These are phyloP conservation scores for Cyberlindnera bimundalis DNA, from an alignment of 805 yeast species.

Conservation along the genomic window DNA sequence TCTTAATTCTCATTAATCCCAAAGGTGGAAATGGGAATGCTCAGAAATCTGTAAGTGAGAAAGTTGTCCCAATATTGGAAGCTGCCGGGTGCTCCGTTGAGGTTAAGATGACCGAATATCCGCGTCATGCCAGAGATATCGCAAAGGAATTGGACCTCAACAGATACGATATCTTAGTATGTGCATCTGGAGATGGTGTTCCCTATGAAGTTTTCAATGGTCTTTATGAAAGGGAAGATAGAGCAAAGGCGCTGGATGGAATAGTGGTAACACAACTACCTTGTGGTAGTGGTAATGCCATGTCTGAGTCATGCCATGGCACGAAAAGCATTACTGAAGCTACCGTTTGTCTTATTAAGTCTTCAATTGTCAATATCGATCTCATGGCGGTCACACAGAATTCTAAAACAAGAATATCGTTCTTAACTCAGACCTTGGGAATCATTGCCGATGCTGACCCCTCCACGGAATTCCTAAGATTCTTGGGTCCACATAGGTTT, in stretches of 20 bases:
- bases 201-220: slow-evolving; percentile 96
- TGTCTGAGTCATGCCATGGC: slow-evolving; percentile 77
- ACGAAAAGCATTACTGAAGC: slow-evolving; percentile 64
- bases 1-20: slow-evolving; percentile 78
- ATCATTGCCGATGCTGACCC: slow-evolving; percentile 90
- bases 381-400: slow-evolving; percentile 76
- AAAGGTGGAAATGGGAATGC: slow-evolving; percentile 87
- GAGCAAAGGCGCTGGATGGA: slow-evolving; percentile 56
- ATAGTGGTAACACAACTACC: slow-evolving; percentile 80
- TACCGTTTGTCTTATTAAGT: slow-evolving; percentile 68
- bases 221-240: slow-evolving; percentile 62
- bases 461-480: slow-evolving; percentile 84
- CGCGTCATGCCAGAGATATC: slow-evolving; percentile 76
- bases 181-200: slow-evolving; percentile 95
- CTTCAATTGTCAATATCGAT: slow-evolving; percentile 61
- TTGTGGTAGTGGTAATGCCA: slow-evolving; percentile 95
- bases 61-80: slow-evolving; percentile 63
- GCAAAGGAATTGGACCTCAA: slow-evolving; percentile 50
- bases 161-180: slow-evolving; percentile 73
- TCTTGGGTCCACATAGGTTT: slow-evolving; percentile 83
- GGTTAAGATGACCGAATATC: slow-evolving; percentile 58
- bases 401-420: slow-evolving; percentile 53
- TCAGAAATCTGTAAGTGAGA: slow-evolving; percentile 41
- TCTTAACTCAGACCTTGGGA: slow-evolving; percentile 84
- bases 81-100: slow-evolving; percentile 60